Evolutionary conservation across 208 protist species (phyloP).

Genomic region (Acanthamoeba castellanii): DNA sequence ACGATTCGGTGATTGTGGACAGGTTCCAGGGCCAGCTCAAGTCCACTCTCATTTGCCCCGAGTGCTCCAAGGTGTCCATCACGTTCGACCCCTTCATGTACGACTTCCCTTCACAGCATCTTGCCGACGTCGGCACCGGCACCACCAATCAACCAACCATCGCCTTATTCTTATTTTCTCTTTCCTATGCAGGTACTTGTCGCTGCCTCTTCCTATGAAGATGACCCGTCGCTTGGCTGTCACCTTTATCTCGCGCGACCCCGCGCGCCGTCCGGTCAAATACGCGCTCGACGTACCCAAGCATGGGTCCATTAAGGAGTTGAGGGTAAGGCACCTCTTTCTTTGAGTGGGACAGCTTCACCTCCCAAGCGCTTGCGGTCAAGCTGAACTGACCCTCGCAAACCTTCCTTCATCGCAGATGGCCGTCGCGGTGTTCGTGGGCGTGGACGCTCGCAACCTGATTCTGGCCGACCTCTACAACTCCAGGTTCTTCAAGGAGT

Average conservation of each 20-base stretch:
- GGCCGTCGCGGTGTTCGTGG: slow-evolving; percentile 13
- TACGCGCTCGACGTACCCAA: slow-evolving; percentile 63
- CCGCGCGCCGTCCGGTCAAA: background rate
- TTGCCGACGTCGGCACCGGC: too few species aligned
- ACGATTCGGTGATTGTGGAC: slow-evolving; percentile 93
- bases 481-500: slow-evolving; percentile 54
- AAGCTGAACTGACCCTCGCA: too few species aligned
- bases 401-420: background rate
- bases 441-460: background rate
- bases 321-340: slow-evolving; percentile 1
- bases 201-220: slow-evolving; percentile 55
- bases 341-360: too few species aligned
- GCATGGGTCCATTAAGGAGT: slow-evolving; percentile 47
- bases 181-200: background rate
- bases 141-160: too few species aligned
- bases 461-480: slow-evolving; percentile 62
- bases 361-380: background rate
- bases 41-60: slow-evolving; percentile 81
- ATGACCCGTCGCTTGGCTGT: slow-evolving; percentile 5
- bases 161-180: background rate
- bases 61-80: slow-evolving; percentile 78
- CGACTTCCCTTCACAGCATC: slow-evolving; percentile 55
- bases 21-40: slow-evolving; percentile 83
- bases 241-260: slow-evolving; percentile 59
- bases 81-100: slow-evolving; percentile 88